These are phyloP conservation scores for Rhizopogon roseolus DNA, from an alignment of 768 basidiomycete genomes.

Conservation along the genomic window DNA sequence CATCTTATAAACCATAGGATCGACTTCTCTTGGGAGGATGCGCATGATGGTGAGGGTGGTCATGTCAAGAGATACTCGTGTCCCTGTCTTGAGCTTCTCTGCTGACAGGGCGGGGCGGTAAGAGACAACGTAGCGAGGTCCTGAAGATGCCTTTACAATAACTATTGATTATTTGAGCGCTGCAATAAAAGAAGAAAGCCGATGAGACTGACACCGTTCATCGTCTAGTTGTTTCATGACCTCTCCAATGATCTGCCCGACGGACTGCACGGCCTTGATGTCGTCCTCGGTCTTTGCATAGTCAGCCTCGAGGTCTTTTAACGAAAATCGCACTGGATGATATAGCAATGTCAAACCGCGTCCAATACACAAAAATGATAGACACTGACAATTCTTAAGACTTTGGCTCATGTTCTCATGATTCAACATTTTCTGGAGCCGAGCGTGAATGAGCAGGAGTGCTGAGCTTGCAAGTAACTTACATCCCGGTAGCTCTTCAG, in stretches of 20 bases:
- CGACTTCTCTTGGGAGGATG: conserved; percentile 94
- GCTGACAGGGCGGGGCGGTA: conserved; percentile 92
- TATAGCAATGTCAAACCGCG: not conserved
- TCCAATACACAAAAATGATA: not conserved
- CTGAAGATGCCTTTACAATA: conserved; percentile 98
- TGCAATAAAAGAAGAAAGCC: not conserved
- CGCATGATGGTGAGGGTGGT: conserved; percentile 99
- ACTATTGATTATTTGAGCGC: conserved; percentile 39
- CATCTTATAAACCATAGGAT: conserved; percentile 99
- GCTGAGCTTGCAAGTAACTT: conserved; percentile 6
- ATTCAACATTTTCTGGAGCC: conserved; percentile 81
- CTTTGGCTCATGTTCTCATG: conserved; percentile 85
- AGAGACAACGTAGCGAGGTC: conserved; percentile 97
- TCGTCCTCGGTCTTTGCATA: conserved; percentile 97
- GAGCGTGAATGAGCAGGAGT: conserved; percentile 6
- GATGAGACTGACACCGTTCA: conserved; percentile 74
- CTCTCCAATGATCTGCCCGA: conserved; percentile 98
- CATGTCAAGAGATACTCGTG: conserved; percentile 98
- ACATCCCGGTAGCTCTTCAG: conserved; percentile 78
- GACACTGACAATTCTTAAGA: conserved; percentile 79
- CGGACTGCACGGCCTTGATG: conserved; percentile 97
- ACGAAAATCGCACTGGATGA: conserved; percentile 77
- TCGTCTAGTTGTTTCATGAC: conserved; percentile 98
- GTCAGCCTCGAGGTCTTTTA: conserved; percentile 85
- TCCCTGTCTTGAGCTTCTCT: conserved; percentile 86